Evolutionary conservation across 1,284 basidiomycete genomes (phyloP).

Genomic region (Ceratobasidium sp.): DNA sequence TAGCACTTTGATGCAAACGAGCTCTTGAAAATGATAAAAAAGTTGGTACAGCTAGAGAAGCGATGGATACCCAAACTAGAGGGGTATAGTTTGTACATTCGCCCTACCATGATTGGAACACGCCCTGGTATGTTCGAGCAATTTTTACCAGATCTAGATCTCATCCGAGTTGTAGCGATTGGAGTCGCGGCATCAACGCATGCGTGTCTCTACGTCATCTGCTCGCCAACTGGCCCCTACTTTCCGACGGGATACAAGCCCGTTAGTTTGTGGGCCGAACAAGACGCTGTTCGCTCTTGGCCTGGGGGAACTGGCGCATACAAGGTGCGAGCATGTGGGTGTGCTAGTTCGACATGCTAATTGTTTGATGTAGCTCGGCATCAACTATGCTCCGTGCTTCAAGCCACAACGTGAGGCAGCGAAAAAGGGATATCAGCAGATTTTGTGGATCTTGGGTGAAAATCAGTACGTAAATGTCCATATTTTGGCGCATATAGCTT

Average conservation of each 20-base stretch:
- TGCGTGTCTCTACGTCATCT: conserved; percentile 75
- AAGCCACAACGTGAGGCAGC: conserved; percentile 68
- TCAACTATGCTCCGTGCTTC: conserved; percentile 77
- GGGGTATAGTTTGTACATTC: conserved; percentile 79
- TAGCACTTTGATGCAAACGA: conserved; percentile 69
- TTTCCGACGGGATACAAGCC: conserved; percentile 69
- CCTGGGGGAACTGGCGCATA: conserved; percentile 66
- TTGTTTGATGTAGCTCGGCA: conserved; percentile 52
- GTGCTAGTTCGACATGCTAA: neutral
- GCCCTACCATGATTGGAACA: conserved; percentile 86
- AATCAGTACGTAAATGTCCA: conserved; percentile 17
- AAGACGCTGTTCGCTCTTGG: conserved; percentile 78
- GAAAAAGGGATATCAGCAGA: conserved; percentile 73
- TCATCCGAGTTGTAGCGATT: conserved; percentile 54
- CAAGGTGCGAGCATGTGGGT: conserved; percentile 47
- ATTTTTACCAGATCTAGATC: neutral
- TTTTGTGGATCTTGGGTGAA: conserved; percentile 58
- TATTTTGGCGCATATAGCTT: neutral
- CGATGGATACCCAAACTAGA: conserved; percentile 76
- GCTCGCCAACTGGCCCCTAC: conserved; percentile 73
- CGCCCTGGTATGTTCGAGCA: conserved; percentile 58
- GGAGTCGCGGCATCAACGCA: conserved; percentile 73
- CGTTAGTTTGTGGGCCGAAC: conserved; percentile 74
- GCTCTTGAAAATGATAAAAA: conserved; percentile 72
- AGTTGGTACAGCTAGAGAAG: conserved; percentile 69